Base-by-base conservation (phyloP, 306 rosid species). In the Arachis hypogaea region DNA sequence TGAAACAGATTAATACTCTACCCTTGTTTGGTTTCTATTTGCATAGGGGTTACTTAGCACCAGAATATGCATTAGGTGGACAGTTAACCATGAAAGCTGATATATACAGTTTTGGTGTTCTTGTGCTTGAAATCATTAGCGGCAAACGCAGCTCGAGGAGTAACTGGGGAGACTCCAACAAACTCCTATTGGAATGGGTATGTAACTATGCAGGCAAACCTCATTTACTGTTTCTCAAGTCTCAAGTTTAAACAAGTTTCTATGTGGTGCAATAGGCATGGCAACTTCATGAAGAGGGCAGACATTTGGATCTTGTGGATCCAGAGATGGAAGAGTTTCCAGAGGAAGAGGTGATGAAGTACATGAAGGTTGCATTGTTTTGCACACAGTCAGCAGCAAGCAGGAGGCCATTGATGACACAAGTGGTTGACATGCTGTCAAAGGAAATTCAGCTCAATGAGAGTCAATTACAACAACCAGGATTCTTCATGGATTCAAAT, bases 11-110 rank as follows among this genome's bases (percentile, higher is more conserved):
- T 43, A 28, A 59, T 73, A 47, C n/a, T 10, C 22, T 28, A 68
- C 50, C 65, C 29, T 69, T 71, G 49, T 75, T 82, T 75, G 66
- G 61, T 76, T 71, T 81, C 59, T 14, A 67, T 84, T 11, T 59
- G 5, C 72, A 52, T 87, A 95, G 99, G 9, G 99, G 99, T 57
- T 95, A 95, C 82, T 85, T 95, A 71, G 99, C 99, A 65, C 99
- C 99, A 0, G 99, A 95, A 77, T 95, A 95, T 86, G 98, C 97
- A 47, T 50, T 95, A 74, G 98, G 96, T 47, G 99, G 99, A 60
- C 99, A 85, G 74, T 80, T 95, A 80, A 95, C 99, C 41, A 47
- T 75, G 88, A 95, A 85, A 77, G 99, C 99, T 4, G 98, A 95
- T 77, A 83, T 92, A 33, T 95, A 87, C 82, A 95, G 99, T 65